These are phyloP conservation scores for Agaricus subrufescens DNA, from an alignment of 768 basidiomycete species.

Conservation along the genomic window DNA sequence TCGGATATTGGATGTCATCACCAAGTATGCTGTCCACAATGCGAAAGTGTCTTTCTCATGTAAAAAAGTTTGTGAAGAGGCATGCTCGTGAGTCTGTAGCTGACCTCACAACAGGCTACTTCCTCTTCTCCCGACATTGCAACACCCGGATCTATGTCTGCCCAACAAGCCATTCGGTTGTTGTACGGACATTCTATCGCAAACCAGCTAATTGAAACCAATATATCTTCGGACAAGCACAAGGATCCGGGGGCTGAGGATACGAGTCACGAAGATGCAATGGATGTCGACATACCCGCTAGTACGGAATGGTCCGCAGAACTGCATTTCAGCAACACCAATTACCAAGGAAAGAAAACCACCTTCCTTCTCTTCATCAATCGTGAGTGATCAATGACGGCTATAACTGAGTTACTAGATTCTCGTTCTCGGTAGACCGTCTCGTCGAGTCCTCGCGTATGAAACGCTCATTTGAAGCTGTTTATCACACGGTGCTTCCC, in stretches of 20 bases:
- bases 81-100: neutral
- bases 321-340: constrained; percentile 78
- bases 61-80: constrained; percentile 64
- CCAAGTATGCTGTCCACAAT: constrained; percentile 93
- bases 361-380: constrained; percentile 92
- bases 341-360: constrained; percentile 85
- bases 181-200: constrained; percentile 80
- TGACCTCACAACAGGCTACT: constrained; percentile 46
- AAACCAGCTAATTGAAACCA: constrained; percentile 61
- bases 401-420: neutral
- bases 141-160: constrained; percentile 66
- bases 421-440: constrained; percentile 55
- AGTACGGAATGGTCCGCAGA: constrained; percentile 60
- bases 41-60: constrained; percentile 83
- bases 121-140: constrained; percentile 75
- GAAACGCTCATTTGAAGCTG: constrained; percentile 81
- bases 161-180: constrained; percentile 65
- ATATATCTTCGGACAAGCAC: constrained; percentile 29
- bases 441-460: constrained; percentile 86
- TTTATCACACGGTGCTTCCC: constrained; percentile 80
- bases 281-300: constrained; percentile 25
- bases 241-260: constrained; percentile 23
- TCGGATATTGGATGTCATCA: constrained; percentile 86
- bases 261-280: constrained; percentile 24
- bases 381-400: constrained; percentile 44